Evolutionary conservation across 352 stramenopile genomes (phyloP).

Genomic region (Globisporangium camurandrum): DNA sequence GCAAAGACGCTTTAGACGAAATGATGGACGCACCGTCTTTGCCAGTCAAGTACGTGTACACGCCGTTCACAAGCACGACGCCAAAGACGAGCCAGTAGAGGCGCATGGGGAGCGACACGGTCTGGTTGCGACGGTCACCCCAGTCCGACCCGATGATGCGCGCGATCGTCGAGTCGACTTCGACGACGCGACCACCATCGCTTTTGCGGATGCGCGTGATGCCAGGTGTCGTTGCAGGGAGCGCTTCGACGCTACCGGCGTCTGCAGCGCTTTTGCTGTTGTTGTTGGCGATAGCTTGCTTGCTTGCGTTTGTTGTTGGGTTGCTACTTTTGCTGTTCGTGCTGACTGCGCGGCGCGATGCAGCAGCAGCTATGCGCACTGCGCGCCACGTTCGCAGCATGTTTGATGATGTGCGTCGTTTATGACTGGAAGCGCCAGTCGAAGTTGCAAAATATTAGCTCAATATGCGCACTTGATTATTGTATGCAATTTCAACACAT

Average conservation of each 20-base stretch:
- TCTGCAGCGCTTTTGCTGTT: no score
- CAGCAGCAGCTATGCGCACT: not conserved
- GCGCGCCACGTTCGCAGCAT: conserved; percentile 3
- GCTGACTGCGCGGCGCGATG: not conserved
- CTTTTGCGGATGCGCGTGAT: conserved; percentile 30
- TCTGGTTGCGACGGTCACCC: conserved; percentile 59
- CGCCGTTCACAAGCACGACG: conserved; percentile 46
- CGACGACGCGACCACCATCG: conserved; percentile 24
- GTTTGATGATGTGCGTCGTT: not conserved
- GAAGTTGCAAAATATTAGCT: not conserved
- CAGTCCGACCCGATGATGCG: conserved; percentile 72
- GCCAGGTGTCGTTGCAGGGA: conserved; percentile 16
- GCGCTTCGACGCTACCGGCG: conserved; percentile 1
- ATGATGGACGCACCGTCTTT: conserved; percentile 26
- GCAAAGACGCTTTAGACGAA: not conserved
- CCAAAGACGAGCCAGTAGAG: conserved; percentile 64
- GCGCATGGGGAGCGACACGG: conserved; percentile 57
- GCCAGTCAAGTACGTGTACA: conserved; percentile 45
- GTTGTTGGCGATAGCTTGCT: not conserved
- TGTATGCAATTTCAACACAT: no score
- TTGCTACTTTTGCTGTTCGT: not conserved
- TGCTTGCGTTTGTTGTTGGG: not conserved
- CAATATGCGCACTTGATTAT: not conserved
- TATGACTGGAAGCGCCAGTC: no score
- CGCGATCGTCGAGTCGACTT: conserved; percentile 49